Evolutionary conservation across 257 asterid genomes (phyloP).

Genomic region (Vinca minor): DNA sequence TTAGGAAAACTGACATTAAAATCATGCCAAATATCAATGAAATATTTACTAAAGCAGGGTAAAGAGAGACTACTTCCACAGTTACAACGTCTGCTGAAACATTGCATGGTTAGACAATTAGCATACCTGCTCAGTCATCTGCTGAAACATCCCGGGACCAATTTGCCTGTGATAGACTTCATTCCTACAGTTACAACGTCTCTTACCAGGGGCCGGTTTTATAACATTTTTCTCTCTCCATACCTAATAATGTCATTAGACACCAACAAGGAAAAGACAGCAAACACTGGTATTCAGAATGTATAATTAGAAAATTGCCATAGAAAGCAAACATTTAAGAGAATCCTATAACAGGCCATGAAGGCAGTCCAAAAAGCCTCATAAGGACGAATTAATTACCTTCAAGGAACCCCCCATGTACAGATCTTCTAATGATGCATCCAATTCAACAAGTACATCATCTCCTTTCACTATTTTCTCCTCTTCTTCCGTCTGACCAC

Average conservation of each 20-base stretch:
- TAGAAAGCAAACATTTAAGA: no score
- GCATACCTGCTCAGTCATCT: slow-evolving; percentile 95
- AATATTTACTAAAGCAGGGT: background rate
- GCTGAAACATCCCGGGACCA: slow-evolving; percentile 99
- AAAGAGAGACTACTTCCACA: background rate
- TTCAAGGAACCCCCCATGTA: slow-evolving; percentile 90
- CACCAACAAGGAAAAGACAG: background rate
- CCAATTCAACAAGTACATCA: slow-evolving; percentile 85
- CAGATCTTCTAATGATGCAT: slow-evolving; percentile 87
- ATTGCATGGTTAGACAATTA: background rate
- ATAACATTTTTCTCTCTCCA: slow-evolving; percentile 92
- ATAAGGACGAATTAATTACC: slow-evolving; percentile 37
- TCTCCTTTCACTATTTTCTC: slow-evolving; percentile 86
- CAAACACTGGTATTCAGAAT: no score
- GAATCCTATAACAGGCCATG: background rate
- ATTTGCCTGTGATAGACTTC: slow-evolving; percentile 98
- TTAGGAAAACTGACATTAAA: background rate
- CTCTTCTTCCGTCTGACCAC: slow-evolving; percentile 89
- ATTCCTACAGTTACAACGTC: slow-evolving; percentile 93
- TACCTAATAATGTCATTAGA: slow-evolving; percentile 39
- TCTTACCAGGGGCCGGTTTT: slow-evolving; percentile 94
- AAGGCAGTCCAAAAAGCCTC: background rate
- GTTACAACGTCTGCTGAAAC: no score
- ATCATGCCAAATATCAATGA: background rate
- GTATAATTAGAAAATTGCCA: no score